phyloP scores from a whole-genome alignment of 2,329 filamentous ascomycete genomes.

The Beauveria australis region DNA sequence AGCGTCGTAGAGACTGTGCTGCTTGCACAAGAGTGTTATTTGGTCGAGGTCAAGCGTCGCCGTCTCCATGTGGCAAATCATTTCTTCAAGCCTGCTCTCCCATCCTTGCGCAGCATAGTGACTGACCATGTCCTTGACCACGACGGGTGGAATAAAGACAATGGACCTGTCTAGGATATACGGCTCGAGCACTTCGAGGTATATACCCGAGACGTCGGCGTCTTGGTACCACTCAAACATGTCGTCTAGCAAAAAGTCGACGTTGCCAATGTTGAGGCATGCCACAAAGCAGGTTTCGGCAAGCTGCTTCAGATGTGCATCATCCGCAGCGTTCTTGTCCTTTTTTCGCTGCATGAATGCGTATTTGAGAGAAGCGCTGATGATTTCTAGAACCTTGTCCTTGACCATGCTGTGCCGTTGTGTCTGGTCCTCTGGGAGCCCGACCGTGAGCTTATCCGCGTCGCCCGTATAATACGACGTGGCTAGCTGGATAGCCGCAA shows the following conservation, averaged over 20 bases:
- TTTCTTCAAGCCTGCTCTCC: slow-evolving; percentile 76
- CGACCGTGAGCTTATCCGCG: slow-evolving; percentile 89
- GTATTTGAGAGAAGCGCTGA: slow-evolving; percentile 83
- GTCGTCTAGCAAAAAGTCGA: slow-evolving; percentile 82
- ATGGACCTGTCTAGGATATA: slow-evolving; percentile 77
- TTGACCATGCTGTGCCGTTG: slow-evolving; percentile 73
- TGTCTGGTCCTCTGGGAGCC: slow-evolving; percentile 73
- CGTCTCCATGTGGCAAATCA: slow-evolving; percentile 89
- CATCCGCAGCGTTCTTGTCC: slow-evolving; percentile 35
- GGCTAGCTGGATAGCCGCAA: slow-evolving; percentile 81
- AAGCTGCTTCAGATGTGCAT: slow-evolving; percentile 63
- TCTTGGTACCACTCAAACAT: slow-evolving; percentile 89
- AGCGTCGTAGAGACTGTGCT: slow-evolving; percentile 87
- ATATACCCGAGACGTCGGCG: slow-evolving; percentile 61
- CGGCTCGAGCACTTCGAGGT: slow-evolving; percentile 80
- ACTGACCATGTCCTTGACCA: slow-evolving; percentile 77
- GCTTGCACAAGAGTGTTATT: slow-evolving; percentile 81
- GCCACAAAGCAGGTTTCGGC: slow-evolving; percentile 77
- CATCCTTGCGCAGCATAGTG: slow-evolving; percentile 72
- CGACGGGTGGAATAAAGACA: slow-evolving; percentile 65
- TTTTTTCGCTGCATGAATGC: slow-evolving; percentile 63
- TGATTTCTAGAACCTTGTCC: slow-evolving; percentile 87
- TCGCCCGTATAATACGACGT: slow-evolving; percentile 88
- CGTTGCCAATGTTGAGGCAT: slow-evolving; percentile 67
- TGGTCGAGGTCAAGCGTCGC: slow-evolving; percentile 89